A percentile compares a stretch with the other conserved stretches of the same genome.
phyloP scores from a whole-genome alignment of 2,329 filamentous ascomycete genomes.

The Cladobotryum protrusum region DNA sequence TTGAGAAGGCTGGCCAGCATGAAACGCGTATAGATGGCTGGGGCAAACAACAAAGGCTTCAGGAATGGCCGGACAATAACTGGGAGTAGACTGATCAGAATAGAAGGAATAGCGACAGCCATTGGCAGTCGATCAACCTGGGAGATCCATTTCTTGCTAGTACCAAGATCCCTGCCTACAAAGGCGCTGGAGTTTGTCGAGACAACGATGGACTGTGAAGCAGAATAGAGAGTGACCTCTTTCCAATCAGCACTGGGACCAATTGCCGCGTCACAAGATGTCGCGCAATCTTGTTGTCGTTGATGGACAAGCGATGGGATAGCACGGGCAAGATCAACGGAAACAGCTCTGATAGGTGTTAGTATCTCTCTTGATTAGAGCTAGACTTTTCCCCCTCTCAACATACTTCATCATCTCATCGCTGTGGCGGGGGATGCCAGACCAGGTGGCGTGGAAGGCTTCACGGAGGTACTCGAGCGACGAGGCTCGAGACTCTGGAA shows the following conservation, averaged over 20 bases:
- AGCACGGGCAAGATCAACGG: conserved; percentile 1
- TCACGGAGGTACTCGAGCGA: not conserved
- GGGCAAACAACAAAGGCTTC: not conserved
- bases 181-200: not conserved
- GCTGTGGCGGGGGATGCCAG: not conserved
- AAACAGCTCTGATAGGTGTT: not conserved
- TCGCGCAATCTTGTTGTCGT: not conserved
- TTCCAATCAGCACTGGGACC: not conserved
- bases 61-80: not conserved
- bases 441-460: conserved; percentile 1
- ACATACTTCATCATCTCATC: not conserved
- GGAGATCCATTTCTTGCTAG: not conserved
- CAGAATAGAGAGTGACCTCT: not conserved
- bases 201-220: not conserved
- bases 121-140: not conserved
- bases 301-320: not conserved
- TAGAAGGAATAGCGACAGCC: not conserved
- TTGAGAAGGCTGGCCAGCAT: not conserved
- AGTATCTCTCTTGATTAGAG: not conserved
- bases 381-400: not conserved
- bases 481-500: not conserved
- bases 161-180: not conserved
- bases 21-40: not conserved
- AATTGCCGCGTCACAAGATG: not conserved
- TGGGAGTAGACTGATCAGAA: not conserved